A percentile compares a stretch with the other conserved stretches of the same genome.
Evolutionary conservation across 768 basidiomycete genomes (phyloP).

Genomic region (Xanthoconium stramineum): DNA sequence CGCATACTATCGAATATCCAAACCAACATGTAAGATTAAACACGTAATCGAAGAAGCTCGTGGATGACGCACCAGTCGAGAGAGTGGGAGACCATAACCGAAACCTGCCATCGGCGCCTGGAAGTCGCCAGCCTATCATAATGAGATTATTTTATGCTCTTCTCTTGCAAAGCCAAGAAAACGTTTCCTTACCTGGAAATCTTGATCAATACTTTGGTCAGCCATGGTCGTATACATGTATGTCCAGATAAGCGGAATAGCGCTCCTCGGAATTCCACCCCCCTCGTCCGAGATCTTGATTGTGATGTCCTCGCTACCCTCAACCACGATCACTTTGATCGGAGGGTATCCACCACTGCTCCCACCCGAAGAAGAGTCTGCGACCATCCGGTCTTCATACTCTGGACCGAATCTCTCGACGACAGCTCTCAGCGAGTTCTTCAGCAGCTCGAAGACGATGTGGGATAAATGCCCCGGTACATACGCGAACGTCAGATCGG

Average conservation of each 20-base stretch:
- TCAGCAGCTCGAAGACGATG: constrained; percentile 94
- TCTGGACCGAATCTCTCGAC: constrained; percentile 89
- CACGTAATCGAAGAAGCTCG: no score
- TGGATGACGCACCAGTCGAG: constrained; percentile 65
- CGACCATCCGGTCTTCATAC: constrained; percentile 47
- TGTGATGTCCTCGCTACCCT: constrained; percentile 97
- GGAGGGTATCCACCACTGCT: constrained; percentile 18
- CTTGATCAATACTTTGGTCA: constrained; percentile 65
- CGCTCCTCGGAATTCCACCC: constrained; percentile 79
- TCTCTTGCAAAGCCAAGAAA: neutral
- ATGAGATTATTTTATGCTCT: neutral
- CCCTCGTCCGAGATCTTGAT: constrained; percentile 99
- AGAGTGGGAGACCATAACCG: constrained; percentile 91
- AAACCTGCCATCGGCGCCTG: constrained; percentile 99
- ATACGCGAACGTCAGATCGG: constrained; percentile 83
- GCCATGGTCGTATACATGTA: constrained; percentile 94
- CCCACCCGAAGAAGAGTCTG: neutral
- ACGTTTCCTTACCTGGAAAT: constrained; percentile 45
- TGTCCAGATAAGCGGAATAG: constrained; percentile 96
- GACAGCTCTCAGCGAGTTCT: constrained; percentile 94
- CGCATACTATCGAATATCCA: constrained; percentile 64
- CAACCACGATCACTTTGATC: constrained; percentile 66
- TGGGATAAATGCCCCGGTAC: constrained; percentile 96
- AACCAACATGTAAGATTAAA: neutral
- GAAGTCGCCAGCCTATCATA: constrained; percentile 72